Conservation (phyloP, 2,329 filamentous ascomycete species). For the Colletotrichum lindemuthianum region DNA sequence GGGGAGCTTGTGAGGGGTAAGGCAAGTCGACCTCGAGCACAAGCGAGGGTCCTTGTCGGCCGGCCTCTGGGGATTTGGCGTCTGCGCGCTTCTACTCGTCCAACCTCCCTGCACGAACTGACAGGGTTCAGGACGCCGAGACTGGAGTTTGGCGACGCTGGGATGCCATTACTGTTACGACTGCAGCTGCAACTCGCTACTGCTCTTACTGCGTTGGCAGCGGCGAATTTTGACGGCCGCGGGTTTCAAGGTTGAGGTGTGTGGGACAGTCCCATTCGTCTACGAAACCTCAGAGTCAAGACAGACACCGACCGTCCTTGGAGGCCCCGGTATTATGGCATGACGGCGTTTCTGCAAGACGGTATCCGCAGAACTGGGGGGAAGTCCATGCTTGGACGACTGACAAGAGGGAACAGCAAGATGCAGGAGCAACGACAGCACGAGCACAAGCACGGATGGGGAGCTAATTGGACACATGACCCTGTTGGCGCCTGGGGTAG, state of each 20-base stretch:
- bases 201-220: slow-evolving; percentile 27
- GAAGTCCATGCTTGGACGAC: background rate
- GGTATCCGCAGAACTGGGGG: slow-evolving; percentile 6
- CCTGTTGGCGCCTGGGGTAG: background rate
- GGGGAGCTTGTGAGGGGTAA: slow-evolving; percentile 16
- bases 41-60: slow-evolving; percentile 11
- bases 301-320: slow-evolving; percentile 12
- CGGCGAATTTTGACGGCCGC: background rate
- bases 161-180: background rate
- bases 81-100: slow-evolving; percentile 34
- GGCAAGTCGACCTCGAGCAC: background rate
- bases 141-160: background rate
- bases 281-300: background rate
- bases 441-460: background rate
- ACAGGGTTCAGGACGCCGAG: slow-evolving; percentile 8
- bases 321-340: slow-evolving; percentile 8
- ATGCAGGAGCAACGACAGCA: background rate
- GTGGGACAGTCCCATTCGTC: slow-evolving; percentile 26
- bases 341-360: slow-evolving; percentile 7
- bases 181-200: slow-evolving; percentile 17
- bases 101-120: slow-evolving; percentile 33
- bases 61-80: slow-evolving; percentile 16
- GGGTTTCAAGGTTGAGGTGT: slow-evolving; percentile 22
- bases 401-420: background rate
- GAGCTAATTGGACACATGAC: slow-evolving; percentile 13